phyloP scores from a whole-genome alignment of 1,284 basidiomycete genomes.

The Cystobasidium sp. region DNA sequence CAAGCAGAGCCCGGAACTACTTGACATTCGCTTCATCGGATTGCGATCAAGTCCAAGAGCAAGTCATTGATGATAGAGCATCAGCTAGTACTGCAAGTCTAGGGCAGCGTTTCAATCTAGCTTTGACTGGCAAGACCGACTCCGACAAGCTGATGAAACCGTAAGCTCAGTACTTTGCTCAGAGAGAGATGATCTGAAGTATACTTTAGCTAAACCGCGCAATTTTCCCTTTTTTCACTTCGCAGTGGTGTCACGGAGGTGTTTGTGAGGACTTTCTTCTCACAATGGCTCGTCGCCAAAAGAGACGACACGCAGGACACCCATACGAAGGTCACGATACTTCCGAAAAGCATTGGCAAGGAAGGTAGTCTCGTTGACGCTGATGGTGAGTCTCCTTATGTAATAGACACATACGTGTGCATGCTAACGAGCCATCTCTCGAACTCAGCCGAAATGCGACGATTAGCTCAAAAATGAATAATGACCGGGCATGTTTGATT shows the following conservation, averaged over 20 bases:
- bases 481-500: not conserved
- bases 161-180: not conserved
- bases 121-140: constrained; percentile 15
- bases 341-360: constrained; percentile 35
- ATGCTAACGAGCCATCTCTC: not conserved
- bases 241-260: constrained; percentile 15
- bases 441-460: constrained; percentile 20
- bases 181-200: not conserved
- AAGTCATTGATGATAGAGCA: constrained; percentile 13
- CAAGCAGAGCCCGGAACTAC: not conserved
- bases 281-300: constrained; percentile 31
- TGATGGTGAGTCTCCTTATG: constrained; percentile 12
- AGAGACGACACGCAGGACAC: not conserved
- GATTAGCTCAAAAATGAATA: not conserved
- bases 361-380: constrained; percentile 39
- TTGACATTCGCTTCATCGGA: not conserved
- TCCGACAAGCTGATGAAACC: not conserved
- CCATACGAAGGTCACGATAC: constrained; percentile 7
- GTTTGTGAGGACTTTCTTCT: constrained; percentile 23
- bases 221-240: not conserved
- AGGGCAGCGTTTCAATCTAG: constrained; percentile 8
- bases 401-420: not conserved
- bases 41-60: not conserved
- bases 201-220: not conserved
- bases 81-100: not conserved